phyloP scores from a whole-genome alignment of 768 basidiomycete species.

The Suillus americanus region DNA sequence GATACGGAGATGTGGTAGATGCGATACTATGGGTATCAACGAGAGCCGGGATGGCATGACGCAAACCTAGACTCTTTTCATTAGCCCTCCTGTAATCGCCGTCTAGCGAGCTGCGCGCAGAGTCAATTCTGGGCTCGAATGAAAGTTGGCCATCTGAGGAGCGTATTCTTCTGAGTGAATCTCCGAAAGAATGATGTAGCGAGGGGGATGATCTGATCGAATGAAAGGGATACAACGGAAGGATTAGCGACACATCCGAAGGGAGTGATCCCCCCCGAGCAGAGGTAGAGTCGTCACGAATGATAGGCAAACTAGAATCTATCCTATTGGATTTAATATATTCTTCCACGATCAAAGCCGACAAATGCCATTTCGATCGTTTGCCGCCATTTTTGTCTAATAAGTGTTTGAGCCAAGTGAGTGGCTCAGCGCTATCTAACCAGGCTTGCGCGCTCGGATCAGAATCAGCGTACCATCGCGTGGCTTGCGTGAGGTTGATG shows the following conservation, averaged over 20 bases:
- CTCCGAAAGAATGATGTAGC: slow-evolving; percentile 39
- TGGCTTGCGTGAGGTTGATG: slow-evolving; percentile 49
- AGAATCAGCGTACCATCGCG: slow-evolving; percentile 61
- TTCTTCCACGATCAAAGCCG: slow-evolving; percentile 70
- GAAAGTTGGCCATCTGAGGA: slow-evolving; percentile 52
- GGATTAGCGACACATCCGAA: slow-evolving; percentile 10
- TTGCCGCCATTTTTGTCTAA: slow-evolving; percentile 45
- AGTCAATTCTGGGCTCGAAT: slow-evolving; percentile 56
- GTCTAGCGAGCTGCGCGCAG: slow-evolving; percentile 46
- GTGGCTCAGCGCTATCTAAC: slow-evolving; percentile 65
- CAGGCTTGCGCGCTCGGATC: slow-evolving; percentile 46
- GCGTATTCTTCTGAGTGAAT: slow-evolving; percentile 37
- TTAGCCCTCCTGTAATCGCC: slow-evolving; percentile 47
- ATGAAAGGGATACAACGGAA: slow-evolving; percentile 10
- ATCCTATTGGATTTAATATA: slow-evolving; percentile 46
- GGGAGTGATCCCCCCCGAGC: slow-evolving; percentile 1
- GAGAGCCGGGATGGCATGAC: slow-evolving; percentile 26
- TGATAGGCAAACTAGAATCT: slow-evolving; percentile 38
- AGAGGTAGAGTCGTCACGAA: slow-evolving; percentile 40
- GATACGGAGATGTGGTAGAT: slow-evolving; percentile 35
- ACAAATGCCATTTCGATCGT: slow-evolving; percentile 60
- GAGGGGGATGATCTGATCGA: slow-evolving; percentile 25
- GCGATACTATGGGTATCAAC: slow-evolving; percentile 34
- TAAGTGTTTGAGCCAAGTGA: slow-evolving; percentile 72
- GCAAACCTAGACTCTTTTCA: slow-evolving; percentile 26